Base-by-base conservation (phyloP, 441 rosid species). In the Croton laevigatus region DNA sequence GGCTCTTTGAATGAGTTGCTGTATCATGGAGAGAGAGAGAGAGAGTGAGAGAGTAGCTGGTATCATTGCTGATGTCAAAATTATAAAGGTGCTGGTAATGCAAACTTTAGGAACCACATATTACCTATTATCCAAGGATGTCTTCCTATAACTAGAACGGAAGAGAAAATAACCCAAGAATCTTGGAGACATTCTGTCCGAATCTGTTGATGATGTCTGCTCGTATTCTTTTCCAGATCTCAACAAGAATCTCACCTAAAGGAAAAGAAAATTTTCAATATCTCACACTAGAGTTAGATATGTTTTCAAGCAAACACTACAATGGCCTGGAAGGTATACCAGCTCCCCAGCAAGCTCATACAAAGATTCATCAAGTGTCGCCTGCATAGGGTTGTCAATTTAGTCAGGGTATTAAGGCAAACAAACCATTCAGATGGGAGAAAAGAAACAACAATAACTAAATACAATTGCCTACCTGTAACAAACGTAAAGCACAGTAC, bases 311-410 rank as follows among this genome's bases (percentile, higher is more conserved):
- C 70, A 69, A 77, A 42, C 23, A 62, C 34, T 71, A 65, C 62
- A 68, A 66, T 22, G 74, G 42, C 7, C 64, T 48, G 42, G 22
- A 68, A 58, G 32, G 32, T 40, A 70, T 89, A 95, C 99, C 90
- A 95, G 87, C 84, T 95, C 99, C 76, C 99, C 99, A 71, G 97
- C 97, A 77, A 95, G 99, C 82, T 95, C 99, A 81, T 95, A 95
- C 62, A 95, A 81, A 51, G 97, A 93, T 76, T 95, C 99, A 40
- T 95, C 97, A 59, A 95, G 98, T 63, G 98, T 95, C 64, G 97
- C 98, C 98, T 95, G 94, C 80, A 84, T 37, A 78, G 62, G 55
- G 72, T 76, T 66, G 69, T 58, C 34, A 70, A 68, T 54, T 63
- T 57, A 68, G 72, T 81, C 59, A 75, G 45, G 70, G n/a, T 73